Evolutionary conservation across 148 eudicot species (phyloP).

Genomic region (Fallopia convolvulus): DNA sequence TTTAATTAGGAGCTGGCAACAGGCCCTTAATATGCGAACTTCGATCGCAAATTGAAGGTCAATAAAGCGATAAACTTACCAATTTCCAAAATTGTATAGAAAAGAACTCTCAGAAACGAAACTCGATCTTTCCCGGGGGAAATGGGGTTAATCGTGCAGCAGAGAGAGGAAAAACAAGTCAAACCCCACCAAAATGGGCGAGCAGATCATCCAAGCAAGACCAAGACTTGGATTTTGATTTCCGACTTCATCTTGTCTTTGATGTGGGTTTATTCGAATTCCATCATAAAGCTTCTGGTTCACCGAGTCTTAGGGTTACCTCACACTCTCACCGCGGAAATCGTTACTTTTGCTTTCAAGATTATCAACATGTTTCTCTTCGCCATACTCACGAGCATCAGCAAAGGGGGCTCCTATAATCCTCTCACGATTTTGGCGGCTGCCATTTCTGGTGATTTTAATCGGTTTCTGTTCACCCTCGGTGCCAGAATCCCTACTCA

Average conservation of each 20-base stretch:
- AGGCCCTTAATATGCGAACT: background rate
- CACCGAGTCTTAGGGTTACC: conserved; percentile 36
- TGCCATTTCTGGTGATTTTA: conserved; percentile 64
- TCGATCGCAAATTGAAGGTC: background rate
- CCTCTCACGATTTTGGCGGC: conserved; percentile 50
- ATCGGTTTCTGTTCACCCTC: conserved; percentile 48
- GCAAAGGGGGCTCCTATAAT: conserved; percentile 63
- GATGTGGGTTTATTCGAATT: conserved; percentile 78
- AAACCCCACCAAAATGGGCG: conserved; percentile 4
- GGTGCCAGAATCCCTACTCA: conserved; percentile 86
- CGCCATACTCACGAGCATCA: conserved; percentile 38
- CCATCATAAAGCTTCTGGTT: conserved; percentile 44
- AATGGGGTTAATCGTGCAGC: conserved; percentile 2
- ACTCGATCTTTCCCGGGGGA: background rate
- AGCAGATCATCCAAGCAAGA: background rate
- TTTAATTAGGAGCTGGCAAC: background rate
- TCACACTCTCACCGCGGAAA: conserved; percentile 32
- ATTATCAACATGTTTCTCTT: conserved; percentile 57
- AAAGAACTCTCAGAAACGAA: background rate
- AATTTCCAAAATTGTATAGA: no score
- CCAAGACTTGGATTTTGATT: conserved; percentile 20
- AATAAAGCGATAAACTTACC: background rate
- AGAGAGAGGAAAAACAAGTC: conserved; percentile 10
- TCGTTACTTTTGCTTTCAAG: conserved; percentile 30
- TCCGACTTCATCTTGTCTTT: conserved; percentile 52